These are phyloP conservation scores for Trichocladium antarcticum DNA, from an alignment of 495 filamentous ascomycete species.

Conservation along the genomic window DNA sequence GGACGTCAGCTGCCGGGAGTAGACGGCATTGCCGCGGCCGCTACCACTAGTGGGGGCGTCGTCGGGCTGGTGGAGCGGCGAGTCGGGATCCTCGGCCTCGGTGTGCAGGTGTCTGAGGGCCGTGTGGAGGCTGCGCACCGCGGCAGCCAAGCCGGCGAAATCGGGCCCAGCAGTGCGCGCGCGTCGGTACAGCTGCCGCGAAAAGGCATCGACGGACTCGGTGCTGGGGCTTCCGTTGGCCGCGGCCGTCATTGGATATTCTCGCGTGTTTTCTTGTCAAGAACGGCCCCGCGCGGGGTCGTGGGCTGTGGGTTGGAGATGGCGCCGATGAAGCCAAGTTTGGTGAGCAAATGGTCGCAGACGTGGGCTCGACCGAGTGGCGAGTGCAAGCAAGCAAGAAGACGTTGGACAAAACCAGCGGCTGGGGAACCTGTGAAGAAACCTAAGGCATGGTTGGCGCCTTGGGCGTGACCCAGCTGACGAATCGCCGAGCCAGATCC, in stretches of 20 bases:
- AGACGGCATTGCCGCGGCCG: slow-evolving; percentile 19
- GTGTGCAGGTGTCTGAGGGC: slow-evolving; percentile 40
- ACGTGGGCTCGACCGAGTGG: too few species aligned
- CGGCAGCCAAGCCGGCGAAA: slow-evolving; percentile 26
- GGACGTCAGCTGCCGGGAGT: slow-evolving; percentile 31
- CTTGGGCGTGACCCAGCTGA: not conserved
- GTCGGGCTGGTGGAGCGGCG: slow-evolving; percentile 31
- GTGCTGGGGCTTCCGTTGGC: slow-evolving; percentile 20
- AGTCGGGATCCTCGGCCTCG: slow-evolving; percentile 40
- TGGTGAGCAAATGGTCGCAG: too few species aligned
- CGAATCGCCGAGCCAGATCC: slow-evolving; percentile 1
- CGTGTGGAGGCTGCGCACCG: slow-evolving; percentile 36
- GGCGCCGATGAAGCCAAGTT: too few species aligned
- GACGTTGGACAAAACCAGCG: too few species aligned
- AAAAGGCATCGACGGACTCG: slow-evolving; percentile 35
- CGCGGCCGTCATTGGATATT: slow-evolving; percentile 14
- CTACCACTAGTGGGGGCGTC: slow-evolving; percentile 11
- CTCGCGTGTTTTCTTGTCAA: not conserved
- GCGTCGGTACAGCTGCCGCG: slow-evolving; percentile 31
- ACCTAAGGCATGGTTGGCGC: too few species aligned
- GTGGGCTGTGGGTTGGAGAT: too few species aligned
- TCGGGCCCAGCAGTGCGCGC: slow-evolving; percentile 30
- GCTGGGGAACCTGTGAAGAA: too few species aligned
- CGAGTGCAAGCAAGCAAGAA: too few species aligned
- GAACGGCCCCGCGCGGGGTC: too few species aligned